phyloP scores from a whole-genome alignment of 192 early-diverging fungal genomes.

The Thoreauomyces humboldtii region DNA sequence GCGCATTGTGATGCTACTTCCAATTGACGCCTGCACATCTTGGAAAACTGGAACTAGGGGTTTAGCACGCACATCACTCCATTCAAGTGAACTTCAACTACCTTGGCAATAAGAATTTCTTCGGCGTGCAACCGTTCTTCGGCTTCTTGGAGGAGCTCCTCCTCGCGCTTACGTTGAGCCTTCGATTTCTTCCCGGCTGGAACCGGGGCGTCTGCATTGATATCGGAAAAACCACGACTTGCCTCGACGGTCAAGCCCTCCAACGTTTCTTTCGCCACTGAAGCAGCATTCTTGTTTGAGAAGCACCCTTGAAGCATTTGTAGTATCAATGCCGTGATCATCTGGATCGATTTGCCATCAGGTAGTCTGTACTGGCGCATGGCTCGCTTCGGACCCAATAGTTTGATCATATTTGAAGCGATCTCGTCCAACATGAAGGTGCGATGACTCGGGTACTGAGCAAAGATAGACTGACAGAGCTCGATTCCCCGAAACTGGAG shows the following conservation, averaged over 20 bases:
- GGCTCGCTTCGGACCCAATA: conserved; percentile 57
- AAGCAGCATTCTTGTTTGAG: background rate
- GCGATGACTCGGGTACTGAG: conserved; percentile 58
- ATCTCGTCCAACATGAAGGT: conserved; percentile 86
- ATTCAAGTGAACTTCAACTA: too few relatives aligned
- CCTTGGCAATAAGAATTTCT: background rate
- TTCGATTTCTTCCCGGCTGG: background rate
- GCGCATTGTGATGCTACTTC: conserved; percentile 58
- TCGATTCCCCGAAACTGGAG: conserved; percentile 31
- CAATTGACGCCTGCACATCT: conserved; percentile 21
- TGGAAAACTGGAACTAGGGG: conserved; percentile 22
- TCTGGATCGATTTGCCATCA: conserved; percentile 67
- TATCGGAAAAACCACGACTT: too few relatives aligned
- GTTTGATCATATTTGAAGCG: conserved; percentile 66
- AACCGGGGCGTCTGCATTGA: too few relatives aligned
- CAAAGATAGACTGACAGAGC: conserved; percentile 42
- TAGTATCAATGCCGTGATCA: conserved; percentile 68
- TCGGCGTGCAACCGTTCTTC: background rate
- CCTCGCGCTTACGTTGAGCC: background rate
- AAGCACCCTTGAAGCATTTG: conserved; percentile 65
- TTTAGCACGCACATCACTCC: too few relatives aligned
- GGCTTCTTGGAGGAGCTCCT: background rate
- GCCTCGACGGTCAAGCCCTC: too few relatives aligned
- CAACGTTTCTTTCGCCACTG: background rate
- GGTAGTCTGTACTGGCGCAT: conserved; percentile 54